A percentile compares a stretch with the other conserved stretches of the same genome.
Conservation (phyloP, 352 stramenopile species). For the Hyaloperonospora brassicae region DNA sequence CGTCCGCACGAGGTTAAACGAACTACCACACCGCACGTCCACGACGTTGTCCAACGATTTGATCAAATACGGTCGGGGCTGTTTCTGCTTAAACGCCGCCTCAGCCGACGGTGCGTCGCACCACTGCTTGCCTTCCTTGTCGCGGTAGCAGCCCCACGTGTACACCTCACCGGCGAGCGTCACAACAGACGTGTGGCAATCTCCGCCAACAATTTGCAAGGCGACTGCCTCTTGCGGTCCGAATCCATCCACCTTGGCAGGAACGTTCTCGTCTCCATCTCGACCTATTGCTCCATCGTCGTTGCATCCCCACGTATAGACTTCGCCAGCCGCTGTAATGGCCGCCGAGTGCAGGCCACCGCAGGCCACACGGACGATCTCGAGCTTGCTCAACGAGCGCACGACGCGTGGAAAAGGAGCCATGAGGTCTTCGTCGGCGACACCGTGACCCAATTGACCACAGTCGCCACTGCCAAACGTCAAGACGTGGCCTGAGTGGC, state of each 20-base stretch:
- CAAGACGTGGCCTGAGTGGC: conserved; percentile 37
- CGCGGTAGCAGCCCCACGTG: conserved; percentile 93
- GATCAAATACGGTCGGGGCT: conserved; percentile 53
- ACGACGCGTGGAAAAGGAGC: conserved; percentile 62
- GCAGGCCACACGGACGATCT: conserved; percentile 68
- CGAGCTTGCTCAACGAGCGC: conserved; percentile 27
- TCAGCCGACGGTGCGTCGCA: conserved; percentile 62
- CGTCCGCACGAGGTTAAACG: conserved; percentile 81
- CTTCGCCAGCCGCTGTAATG: conserved; percentile 73
- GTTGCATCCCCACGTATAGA: conserved; percentile 95
- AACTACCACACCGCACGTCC: conserved; percentile 75
- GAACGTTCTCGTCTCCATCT: conserved; percentile 69
- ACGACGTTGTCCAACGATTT: conserved; percentile 52
- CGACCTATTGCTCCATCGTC: conserved; percentile 87
- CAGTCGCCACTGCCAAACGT: conserved; percentile 90
- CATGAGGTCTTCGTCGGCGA: conserved; percentile 73
- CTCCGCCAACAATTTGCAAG: conserved; percentile 86
- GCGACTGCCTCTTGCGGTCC: conserved; percentile 31
- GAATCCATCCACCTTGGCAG: conserved; percentile 52
- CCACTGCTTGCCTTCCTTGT: conserved; percentile 94
- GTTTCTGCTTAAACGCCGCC: conserved; percentile 77
- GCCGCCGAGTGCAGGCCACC: conserved; percentile 90
- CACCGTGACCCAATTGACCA: conserved; percentile 87
- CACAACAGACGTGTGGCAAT: conserved; percentile 91
- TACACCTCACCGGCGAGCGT: conserved; percentile 87